Conservation (phyloP, 2,329 filamentous ascomycete genomes). For the Laburnicola sp. region DNA sequence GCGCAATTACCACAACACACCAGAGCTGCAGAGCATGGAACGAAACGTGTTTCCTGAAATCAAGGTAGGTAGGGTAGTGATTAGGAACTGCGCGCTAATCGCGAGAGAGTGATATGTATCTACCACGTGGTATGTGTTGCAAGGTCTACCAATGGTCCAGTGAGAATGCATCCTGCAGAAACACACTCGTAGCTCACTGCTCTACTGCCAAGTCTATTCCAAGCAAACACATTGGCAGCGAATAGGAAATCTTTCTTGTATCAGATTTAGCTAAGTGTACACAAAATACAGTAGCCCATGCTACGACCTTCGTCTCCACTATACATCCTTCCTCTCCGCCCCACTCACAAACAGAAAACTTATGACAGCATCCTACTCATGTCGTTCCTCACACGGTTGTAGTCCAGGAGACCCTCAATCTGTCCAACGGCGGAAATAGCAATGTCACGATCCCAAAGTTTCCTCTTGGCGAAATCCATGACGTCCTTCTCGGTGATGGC, state of each 20-base stretch:
- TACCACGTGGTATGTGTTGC: too few species aligned
- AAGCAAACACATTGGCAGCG: neutral
- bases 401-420: conserved; percentile 82
- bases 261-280: conserved; percentile 39
- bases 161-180: too few species aligned
- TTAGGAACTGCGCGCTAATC: too few species aligned
- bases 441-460: conserved; percentile 96
- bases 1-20: too few species aligned
- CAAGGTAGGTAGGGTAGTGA: too few species aligned
- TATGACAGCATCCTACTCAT: conserved; percentile 74
- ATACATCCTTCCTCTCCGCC: neutral
- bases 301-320: neutral
- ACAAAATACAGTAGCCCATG: conserved; percentile 39
- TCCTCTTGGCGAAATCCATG: conserved; percentile 92
- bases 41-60: too few species aligned
- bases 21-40: too few species aligned
- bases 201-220: neutral
- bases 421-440: conserved; percentile 90
- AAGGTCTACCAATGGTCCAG: too few species aligned
- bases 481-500: conserved; percentile 93
- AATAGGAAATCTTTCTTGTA: conserved; percentile 34
- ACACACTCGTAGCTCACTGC: too few species aligned
- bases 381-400: conserved; percentile 77
- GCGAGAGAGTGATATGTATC: too few species aligned
- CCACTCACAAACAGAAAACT: neutral